Percentiles rank a stretch among this genome's conserved stretches.
phyloP scores from a whole-genome alignment of 2,329 filamentous ascomycete species.

The Dryadomyces quercus-mongolicae region DNA sequence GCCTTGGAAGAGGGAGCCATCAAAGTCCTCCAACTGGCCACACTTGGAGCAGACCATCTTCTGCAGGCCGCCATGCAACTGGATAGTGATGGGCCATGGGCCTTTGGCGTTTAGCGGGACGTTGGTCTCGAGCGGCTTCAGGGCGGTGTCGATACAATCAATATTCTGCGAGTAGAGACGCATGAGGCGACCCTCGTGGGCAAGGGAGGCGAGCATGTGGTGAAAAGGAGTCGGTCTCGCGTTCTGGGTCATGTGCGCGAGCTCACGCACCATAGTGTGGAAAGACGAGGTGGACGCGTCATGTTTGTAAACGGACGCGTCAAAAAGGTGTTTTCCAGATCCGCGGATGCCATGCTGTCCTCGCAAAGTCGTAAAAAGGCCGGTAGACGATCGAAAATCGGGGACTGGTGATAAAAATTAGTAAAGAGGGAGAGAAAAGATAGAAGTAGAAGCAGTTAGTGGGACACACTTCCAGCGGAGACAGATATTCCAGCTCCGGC shows the following conservation, averaged over 20 bases:
- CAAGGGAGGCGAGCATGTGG: constrained; percentile 81
- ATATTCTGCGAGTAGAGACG: constrained; percentile 96
- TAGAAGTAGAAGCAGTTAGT: background rate
- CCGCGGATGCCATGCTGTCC: constrained; percentile 83
- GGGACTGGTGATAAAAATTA: constrained; percentile 50
- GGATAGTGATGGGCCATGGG: constrained; percentile 87
- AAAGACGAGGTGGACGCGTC: constrained; percentile 80
- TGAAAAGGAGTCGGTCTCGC: constrained; percentile 84
- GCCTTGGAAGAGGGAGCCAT: constrained; percentile 70
- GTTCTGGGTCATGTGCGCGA: constrained; percentile 65
- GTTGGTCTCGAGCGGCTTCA: constrained; percentile 66
- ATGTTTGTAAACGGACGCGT: constrained; percentile 94
- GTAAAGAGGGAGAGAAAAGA: constrained; percentile 6
- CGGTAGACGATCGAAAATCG: constrained; percentile 86
- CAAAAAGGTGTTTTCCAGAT: constrained; percentile 91
- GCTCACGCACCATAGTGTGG: constrained; percentile 87
- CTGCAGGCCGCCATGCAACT: constrained; percentile 83
- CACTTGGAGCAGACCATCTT: constrained; percentile 98
- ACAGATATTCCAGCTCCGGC: constrained; percentile 96
- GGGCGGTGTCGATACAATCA: constrained; percentile 79
- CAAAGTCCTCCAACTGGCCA: constrained; percentile 60
- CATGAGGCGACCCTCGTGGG: constrained; percentile 73
- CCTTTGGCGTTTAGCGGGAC: constrained; percentile 73
- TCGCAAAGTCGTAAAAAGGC: constrained; percentile 76
- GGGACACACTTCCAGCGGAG: constrained; percentile 69